Percentiles rank a stretch among this genome's conserved stretches.
phyloP scores from a whole-genome alignment of 805 yeast genomes.

The Kuraishia floccosa region DNA sequence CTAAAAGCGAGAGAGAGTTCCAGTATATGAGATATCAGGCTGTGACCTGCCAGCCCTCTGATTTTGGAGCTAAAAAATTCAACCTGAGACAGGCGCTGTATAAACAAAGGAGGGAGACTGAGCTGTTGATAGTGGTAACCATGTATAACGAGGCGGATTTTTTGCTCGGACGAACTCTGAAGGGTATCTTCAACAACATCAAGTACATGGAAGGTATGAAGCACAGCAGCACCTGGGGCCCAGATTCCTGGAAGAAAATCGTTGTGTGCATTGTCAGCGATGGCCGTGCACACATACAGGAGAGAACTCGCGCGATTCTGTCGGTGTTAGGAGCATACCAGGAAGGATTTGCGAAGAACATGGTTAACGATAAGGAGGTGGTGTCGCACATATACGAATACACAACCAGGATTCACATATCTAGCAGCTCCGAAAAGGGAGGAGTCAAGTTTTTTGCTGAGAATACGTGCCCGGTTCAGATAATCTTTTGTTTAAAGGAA shows the following conservation, averaged over 20 bases:
- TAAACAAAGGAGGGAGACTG: slow-evolving; percentile 70
- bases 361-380: slow-evolving; percentile 73
- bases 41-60: slow-evolving; percentile 82
- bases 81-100: slow-evolving; percentile 79
- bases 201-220: slow-evolving; percentile 58
- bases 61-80: slow-evolving; percentile 50
- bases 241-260: slow-evolving; percentile 88
- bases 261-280: slow-evolving; percentile 86
- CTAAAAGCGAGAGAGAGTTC: slow-evolving; percentile 45
- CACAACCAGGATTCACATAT: slow-evolving; percentile 83
- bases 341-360: slow-evolving; percentile 91
- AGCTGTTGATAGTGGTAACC: slow-evolving; percentile 75
- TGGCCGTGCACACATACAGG: slow-evolving; percentile 79
- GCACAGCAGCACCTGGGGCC: slow-evolving; percentile 77
- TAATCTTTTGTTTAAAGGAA: slow-evolving; percentile 84
- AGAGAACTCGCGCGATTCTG: slow-evolving; percentile 66
- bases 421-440: slow-evolving; percentile 41
- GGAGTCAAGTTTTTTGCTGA: slow-evolving; percentile 60
- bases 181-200: slow-evolving; percentile 85
- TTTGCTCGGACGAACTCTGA: slow-evolving; percentile 71
- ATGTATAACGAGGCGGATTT: slow-evolving; percentile 87
- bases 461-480: slow-evolving; percentile 68
- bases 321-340: slow-evolving; percentile 88
- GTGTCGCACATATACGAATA: slow-evolving; percentile 88
- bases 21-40: slow-evolving; percentile 89